Percentiles rank a stretch among this genome's conserved stretches.
Conservation (phyloP, 139 green algal genomes). For the Chlorella ohadii region DNA sequence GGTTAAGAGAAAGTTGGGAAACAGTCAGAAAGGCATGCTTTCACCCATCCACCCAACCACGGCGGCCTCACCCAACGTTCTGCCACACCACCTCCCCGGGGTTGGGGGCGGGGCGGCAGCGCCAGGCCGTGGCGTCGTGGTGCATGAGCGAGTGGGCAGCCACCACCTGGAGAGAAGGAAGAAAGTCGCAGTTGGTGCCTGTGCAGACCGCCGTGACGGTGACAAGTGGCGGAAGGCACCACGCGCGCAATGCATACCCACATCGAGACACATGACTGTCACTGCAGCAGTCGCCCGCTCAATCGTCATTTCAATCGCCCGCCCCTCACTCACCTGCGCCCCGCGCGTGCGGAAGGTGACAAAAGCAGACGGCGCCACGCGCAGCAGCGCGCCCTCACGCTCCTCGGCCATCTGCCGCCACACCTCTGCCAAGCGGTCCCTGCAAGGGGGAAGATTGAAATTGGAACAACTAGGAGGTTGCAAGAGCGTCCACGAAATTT, state of each 20-base stretch:
- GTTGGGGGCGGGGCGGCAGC: constrained; percentile 42
- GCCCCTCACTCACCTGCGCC: constrained; percentile 15
- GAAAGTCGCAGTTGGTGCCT: too few relatives aligned
- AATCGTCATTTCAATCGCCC: too few relatives aligned
- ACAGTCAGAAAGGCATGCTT: too few relatives aligned
- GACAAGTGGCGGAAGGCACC: too few relatives aligned
- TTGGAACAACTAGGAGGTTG: too few relatives aligned
- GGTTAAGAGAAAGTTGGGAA: too few relatives aligned
- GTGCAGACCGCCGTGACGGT: too few relatives aligned
- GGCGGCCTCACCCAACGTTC: constrained; percentile 6
- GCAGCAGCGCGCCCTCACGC: not conserved
- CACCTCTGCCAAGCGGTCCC: constrained; percentile 22
- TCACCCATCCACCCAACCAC: not conserved
- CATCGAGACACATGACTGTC: too few relatives aligned
- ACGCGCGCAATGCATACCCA: too few relatives aligned
- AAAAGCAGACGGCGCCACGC: constrained; percentile 57
- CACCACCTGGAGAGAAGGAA: constrained; percentile 34
- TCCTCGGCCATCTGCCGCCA: not conserved
- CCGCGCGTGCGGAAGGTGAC: constrained; percentile 65
- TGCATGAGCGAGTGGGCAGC: constrained; percentile 53
- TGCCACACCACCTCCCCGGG: constrained; percentile 37
- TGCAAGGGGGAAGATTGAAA: not conserved
- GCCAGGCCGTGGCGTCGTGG: constrained; percentile 58
- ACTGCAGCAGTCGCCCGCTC: too few relatives aligned
- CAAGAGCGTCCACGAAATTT: too few relatives aligned